phyloP scores from a whole-genome alignment of 2,329 filamentous ascomycete species.

The Clarireedia monteithiana region DNA sequence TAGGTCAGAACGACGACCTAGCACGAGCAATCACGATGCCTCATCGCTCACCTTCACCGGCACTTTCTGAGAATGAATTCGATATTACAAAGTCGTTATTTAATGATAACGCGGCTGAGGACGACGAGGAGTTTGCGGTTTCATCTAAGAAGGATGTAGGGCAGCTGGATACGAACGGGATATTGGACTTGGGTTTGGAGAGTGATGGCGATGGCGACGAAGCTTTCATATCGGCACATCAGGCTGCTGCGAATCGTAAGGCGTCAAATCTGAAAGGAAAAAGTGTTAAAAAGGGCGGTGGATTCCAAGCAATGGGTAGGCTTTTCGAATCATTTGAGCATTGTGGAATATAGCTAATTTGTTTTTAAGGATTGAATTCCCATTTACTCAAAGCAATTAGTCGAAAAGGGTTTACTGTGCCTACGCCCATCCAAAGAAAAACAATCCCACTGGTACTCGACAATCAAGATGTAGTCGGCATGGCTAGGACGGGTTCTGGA shows the following conservation, averaged over 20 bases:
- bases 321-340: not conserved
- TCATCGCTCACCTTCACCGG: conserved; percentile 68
- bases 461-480: conserved; percentile 92
- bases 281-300: conserved; percentile 87
- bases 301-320: conserved; percentile 88
- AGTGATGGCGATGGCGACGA: conserved; percentile 64
- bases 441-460: conserved; percentile 88
- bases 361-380: conserved; percentile 57
- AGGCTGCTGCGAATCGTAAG: conserved; percentile 84
- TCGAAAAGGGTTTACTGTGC: conserved; percentile 89
- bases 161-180: conserved; percentile 51
- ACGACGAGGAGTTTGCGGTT: conserved; percentile 34
- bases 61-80: conserved; percentile 80
- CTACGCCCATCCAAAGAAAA: conserved; percentile 95
- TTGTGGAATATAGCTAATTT: conserved; percentile 12
- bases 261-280: conserved; percentile 73
- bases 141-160: conserved; percentile 32
- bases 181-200: conserved; percentile 50
- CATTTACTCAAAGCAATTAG: conserved; percentile 85
- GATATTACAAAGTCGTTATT: conserved; percentile 81
- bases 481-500: conserved; percentile 97
- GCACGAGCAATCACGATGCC: conserved; percentile 46
- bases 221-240: conserved; percentile 82
- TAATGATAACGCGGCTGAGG: conserved; percentile 47
- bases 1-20: not conserved